Evolutionary conservation across 192 early-diverging fungal species (phyloP).

Genomic region (Lobulomyces angularis): DNA sequence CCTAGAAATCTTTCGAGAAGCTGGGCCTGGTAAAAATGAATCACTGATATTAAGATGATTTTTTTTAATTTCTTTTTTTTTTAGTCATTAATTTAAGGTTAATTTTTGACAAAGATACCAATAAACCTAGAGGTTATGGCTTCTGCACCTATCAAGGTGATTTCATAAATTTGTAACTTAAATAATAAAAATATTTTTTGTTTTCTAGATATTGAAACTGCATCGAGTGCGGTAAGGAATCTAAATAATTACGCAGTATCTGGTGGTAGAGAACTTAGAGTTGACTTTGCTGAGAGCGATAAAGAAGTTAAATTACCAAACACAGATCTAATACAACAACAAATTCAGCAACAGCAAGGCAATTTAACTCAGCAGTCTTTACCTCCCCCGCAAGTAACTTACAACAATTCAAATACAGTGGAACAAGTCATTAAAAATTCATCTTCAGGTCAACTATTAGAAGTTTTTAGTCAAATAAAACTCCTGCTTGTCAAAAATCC

Average conservation of each 20-base stretch:
- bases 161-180: constrained; percentile 5
- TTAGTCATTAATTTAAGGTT: constrained; percentile 42
- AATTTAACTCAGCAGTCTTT: too few species aligned
- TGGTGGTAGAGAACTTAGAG: constrained; percentile 70
- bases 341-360: constrained; percentile 17
- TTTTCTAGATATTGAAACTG: constrained; percentile 66
- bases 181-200: constrained; percentile 3
- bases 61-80: background rate
- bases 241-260: constrained; percentile 83
- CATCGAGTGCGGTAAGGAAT: constrained; percentile 69
- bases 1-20: constrained; percentile 81
- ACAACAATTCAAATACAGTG: too few species aligned
- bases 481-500: constrained; percentile 45
- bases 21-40: constrained; percentile 72
- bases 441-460: constrained; percentile 45
- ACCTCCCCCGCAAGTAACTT: too few species aligned
- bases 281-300: constrained; percentile 87
- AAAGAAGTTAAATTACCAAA: constrained; percentile 30
- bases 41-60: background rate
- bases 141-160: constrained; percentile 82
- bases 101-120: constrained; percentile 79
- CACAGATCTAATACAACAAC: background rate
- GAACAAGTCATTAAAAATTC: too few species aligned
- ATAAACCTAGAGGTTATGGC: constrained; percentile 86
- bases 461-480: constrained; percentile 54